These are phyloP conservation scores for Colletotrichum tofieldiae DNA, from an alignment of 2,329 filamentous ascomycete species.

Conservation along the genomic window DNA sequence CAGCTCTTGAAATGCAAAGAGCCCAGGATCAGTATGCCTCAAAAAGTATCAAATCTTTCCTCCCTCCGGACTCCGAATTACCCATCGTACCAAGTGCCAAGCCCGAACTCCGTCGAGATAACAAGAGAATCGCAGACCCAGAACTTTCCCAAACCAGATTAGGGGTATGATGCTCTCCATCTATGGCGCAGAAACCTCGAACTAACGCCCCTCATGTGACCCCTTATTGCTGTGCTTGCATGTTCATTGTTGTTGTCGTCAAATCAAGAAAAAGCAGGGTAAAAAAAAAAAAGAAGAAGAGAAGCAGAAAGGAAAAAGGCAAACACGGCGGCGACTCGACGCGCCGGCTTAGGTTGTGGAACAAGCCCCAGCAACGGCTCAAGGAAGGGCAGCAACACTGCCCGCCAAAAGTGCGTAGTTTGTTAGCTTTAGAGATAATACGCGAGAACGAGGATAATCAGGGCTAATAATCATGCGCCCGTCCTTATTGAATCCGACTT, in stretches of 20 bases:
- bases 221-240: conserved; percentile 40
- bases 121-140: conserved; percentile 34
- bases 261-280: conserved; percentile 9
- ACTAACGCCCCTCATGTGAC: conserved; percentile 35
- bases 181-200: conserved; percentile 36
- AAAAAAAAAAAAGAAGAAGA: background rate
- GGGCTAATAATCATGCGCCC: conserved; percentile 71
- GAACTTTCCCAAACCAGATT: conserved; percentile 39
- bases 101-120: conserved; percentile 34
- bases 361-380: background rate
- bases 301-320: background rate
- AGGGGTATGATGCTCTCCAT: conserved; percentile 42
- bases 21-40: conserved; percentile 26
- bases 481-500: conserved; percentile 72
- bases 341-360: background rate
- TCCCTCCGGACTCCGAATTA: conserved; percentile 38
- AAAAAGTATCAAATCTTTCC: conserved; percentile 22
- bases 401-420: conserved; percentile 68
- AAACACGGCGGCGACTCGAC: background rate
- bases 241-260: conserved; percentile 39
- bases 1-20: conserved; percentile 14
- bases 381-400: conserved; percentile 39
- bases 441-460: conserved; percentile 67
- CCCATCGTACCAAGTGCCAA: conserved; percentile 24
- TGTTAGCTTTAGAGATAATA: conserved; percentile 70